Evolutionary conservation across 495 filamentous ascomycete species (phyloP), one percentile per base, ranked within the genome.

Genomic region (Neurospora sp.): DNA sequence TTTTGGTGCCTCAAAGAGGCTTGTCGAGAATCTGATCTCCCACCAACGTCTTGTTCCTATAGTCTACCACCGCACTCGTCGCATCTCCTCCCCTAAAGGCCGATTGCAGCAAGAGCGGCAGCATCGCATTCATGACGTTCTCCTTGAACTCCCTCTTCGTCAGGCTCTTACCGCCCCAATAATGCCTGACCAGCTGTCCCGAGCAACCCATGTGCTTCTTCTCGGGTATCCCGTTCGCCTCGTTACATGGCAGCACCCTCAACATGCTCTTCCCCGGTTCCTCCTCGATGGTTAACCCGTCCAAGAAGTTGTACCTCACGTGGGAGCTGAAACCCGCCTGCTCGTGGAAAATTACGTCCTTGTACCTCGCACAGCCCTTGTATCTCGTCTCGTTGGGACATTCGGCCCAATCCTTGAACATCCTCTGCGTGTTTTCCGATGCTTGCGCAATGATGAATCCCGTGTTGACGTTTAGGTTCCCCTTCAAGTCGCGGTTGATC

Each of bases 361-460:
- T 78, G 74, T 75, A 80, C 39, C 68, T n/a, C 14, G 73, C 72
- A 41, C 78, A 80, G 11, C 76, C 77, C 71, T 77, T 71, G 53
- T 35, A 70, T 12, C 70, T 44, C 27, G 46, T 16, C 35, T 65
- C 18, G 39, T 48, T 71, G 44, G 73, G 78, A 59, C 78, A 80
- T 65, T 78, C 74, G 59, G 78, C 77, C 78, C 78, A 80, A 35
- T 79, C 78, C 39, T 75, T 75, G 61, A 78, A 78, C 69, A 80
- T 38, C 6, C 70, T 68, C 48, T 79, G 72, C 42, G 78, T 75
- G n/a, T 77, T 76, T 1, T 78, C 72, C 38, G 74, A 65, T 2
- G 76, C 71, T 70, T 79, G 78, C 4, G 78, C 76, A 20, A 80
- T 77, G 73, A 80, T 79, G 75, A 80, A 79, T 18, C 78, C 77